Base-by-base conservation (phyloP, 148 eudicot species). In the Diospyros kaki region DNA sequence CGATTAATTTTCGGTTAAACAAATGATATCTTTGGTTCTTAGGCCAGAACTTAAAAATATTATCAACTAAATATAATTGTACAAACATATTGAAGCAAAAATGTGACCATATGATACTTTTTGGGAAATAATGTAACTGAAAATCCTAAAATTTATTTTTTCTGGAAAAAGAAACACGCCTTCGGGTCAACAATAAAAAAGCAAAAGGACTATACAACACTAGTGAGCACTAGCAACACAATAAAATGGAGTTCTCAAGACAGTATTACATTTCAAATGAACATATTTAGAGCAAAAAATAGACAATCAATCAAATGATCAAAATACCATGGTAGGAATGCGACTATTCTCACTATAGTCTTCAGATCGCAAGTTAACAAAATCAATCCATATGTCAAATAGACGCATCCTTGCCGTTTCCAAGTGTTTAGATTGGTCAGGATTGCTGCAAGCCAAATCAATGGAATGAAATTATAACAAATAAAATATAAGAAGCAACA, bases 351-450 rank as follows among this genome's bases (percentile, higher is more conserved):
- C 97, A 87, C 90, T 69, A 80, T 95, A 95, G 77, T 90, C 97
- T 80, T 95, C 98, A 68, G 97, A 72, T 84, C 98, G 85, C 74
- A 95, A 80, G 84, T 95, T 95, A 54, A 95, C 98, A 81, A 95
- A 89, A 79, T 95, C 98, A 79, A 92, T 84, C 94, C 91, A 92
- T 63, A 87, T 55, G 74, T 90, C 93, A 83, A 81, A 91, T 55
- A 95, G 90, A 68, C 89, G 93, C 98, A 95, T 95, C 78, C 88
- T 84, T 79, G 98, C 98, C 45, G 98, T 95, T 87, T 95, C 97
- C 89, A 95, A 86, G 87, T 95, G 98, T 76, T 95, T 95, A 39
- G 98, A 95, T 79, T 95, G 98, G 61, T 92, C 98, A 61, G 98
- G 98, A 81, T 95, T 95, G 90, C 98, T 95, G 91, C 73, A 81